Evolutionary conservation across 345 rosid species (phyloP).

Genomic region (Noccaea bulbosa): DNA sequence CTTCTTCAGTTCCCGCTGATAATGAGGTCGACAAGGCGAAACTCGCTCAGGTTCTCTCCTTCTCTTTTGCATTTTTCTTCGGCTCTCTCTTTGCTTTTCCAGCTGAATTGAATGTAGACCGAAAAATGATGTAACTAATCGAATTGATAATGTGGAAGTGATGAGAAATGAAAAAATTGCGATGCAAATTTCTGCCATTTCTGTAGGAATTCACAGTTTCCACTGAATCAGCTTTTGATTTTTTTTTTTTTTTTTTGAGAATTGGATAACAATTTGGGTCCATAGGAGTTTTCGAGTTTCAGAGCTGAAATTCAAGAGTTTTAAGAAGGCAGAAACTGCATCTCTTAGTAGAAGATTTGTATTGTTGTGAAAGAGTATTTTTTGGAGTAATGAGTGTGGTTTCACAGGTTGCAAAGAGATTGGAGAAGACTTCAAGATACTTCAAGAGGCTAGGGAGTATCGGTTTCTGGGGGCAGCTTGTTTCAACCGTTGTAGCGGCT

Average conservation of each 20-base stretch:
- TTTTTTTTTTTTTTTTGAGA: background rate
- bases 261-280: conserved; percentile 1
- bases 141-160: background rate
- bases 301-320: background rate
- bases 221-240: conserved; percentile 7
- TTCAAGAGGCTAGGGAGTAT: conserved; percentile 88
- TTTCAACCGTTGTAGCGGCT: conserved; percentile 82
- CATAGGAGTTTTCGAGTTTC: background rate
- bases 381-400: conserved; percentile 1
- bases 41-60: conserved; percentile 68
- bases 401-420: conserved; percentile 85
- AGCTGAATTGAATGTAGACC: conserved; percentile 6
- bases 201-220: conserved; percentile 1
- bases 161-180: background rate
- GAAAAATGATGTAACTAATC: background rate
- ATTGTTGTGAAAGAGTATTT: background rate
- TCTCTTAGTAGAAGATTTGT: background rate
- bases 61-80: conserved; percentile 2
- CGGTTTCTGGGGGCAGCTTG: conserved; percentile 97
- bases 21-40: conserved; percentile 66
- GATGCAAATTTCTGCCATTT: background rate
- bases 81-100: background rate
- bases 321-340: background rate
- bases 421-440: conserved; percentile 86
- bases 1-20: conserved; percentile 47